Evolutionary conservation across 345 rosid species (phyloP).

Genomic region (Eucalyptus albens): DNA sequence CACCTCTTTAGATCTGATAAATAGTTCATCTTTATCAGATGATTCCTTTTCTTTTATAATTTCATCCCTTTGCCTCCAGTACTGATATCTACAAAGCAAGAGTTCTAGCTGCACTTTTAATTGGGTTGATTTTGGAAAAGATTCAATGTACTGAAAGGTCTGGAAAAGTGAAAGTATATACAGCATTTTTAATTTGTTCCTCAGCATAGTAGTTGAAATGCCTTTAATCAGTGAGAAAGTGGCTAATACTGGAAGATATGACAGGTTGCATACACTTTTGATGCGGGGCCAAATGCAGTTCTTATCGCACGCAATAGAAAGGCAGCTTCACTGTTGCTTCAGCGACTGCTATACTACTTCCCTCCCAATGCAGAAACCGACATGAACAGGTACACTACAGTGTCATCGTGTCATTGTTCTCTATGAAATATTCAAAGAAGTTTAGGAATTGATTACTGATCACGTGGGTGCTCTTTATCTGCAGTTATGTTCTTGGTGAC

Average conservation of each 20-base stretch:
- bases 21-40: no score
- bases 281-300: conserved; percentile 96
- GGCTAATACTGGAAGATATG: neutral
- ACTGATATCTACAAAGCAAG: no score
- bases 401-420: neutral
- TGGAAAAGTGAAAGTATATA: no score
- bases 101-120: no score
- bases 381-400: conserved; percentile 42
- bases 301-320: conserved; percentile 56
- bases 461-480: neutral
- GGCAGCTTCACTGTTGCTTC: conserved; percentile 62
- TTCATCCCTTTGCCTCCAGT: no score
- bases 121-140: no score
- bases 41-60: no score
- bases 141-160: no score
- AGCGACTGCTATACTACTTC: conserved; percentile 72
- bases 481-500: conserved; percentile 80
- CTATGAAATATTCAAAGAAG: neutral
- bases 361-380: conserved; percentile 71
- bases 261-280: conserved; percentile 93
- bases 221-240: neutral
- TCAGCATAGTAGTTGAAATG: neutral
- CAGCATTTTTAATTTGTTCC: no score
- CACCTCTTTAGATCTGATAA: no score
- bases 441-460: neutral